Evolutionary conservation across 495 filamentous ascomycete species (phyloP).

Genomic region (Daldinia decipiens): DNA sequence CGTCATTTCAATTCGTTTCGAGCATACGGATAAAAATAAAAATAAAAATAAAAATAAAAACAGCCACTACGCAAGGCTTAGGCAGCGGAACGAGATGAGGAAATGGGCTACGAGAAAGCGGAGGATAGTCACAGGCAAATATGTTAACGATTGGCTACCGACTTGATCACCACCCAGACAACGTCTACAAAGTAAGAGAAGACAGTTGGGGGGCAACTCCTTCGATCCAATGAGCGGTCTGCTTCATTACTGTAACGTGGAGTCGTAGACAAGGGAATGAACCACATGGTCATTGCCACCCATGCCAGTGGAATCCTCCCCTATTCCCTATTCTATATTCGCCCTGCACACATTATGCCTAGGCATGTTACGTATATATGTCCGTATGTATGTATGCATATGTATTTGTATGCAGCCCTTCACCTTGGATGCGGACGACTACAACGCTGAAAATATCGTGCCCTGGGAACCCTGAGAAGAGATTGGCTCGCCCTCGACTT

Average conservation of each 20-base stretch:
- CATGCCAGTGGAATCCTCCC: constrained; percentile 27
- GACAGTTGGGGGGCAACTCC: constrained; percentile 26
- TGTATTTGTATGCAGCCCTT: constrained; percentile 24
- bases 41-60: neutral
- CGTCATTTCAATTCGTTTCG: constrained; percentile 6
- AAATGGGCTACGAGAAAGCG: constrained; percentile 31
- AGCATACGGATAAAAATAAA: constrained; percentile 3
- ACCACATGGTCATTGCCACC: constrained; percentile 38
- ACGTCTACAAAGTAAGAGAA: constrained; percentile 21
- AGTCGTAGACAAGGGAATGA: constrained; percentile 36
- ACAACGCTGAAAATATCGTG: constrained; percentile 25
- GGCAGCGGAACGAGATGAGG: constrained; percentile 18
- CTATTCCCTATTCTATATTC: constrained; percentile 23
- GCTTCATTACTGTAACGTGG: constrained; percentile 31
- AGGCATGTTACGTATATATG: neutral
- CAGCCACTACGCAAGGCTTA: neutral
- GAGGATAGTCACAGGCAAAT: constrained; percentile 26
- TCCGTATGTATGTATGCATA: neutral
- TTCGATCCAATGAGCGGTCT: constrained; percentile 38
- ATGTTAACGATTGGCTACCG: constrained; percentile 44
- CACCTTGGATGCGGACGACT: constrained; percentile 12
- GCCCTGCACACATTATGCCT: neutral
- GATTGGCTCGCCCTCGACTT: constrained; percentile 8
- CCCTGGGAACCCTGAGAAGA: too few species aligned
- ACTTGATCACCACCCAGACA: constrained; percentile 32